Evolutionary conservation across 495 filamentous ascomycete species (phyloP).

Genomic region (Lichenothelia convexa): DNA sequence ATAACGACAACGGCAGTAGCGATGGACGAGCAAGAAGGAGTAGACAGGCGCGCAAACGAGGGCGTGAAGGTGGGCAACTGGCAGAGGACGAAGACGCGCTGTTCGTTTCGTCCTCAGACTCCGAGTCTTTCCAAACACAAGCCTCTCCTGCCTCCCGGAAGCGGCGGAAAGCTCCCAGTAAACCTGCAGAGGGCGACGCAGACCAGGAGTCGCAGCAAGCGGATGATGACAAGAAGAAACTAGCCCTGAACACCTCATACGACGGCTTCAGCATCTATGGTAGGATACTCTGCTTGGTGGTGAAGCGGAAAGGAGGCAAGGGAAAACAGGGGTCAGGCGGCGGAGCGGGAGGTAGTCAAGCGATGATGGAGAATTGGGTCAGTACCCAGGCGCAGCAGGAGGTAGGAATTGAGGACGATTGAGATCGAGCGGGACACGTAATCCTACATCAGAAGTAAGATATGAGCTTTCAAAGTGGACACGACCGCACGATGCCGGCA

Average conservation of each 20-base stretch:
- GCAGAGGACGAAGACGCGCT: slow-evolving; percentile 10
- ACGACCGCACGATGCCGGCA: too few relatives aligned
- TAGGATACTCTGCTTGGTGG: slow-evolving; percentile 72
- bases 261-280: slow-evolving; percentile 93
- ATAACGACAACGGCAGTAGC: slow-evolving; percentile 1
- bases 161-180: slow-evolving; percentile 3
- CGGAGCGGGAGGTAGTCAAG: slow-evolving; percentile 37
- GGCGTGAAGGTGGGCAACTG: too few relatives aligned
- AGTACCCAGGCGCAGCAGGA: slow-evolving; percentile 27
- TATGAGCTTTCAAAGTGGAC: too few relatives aligned
- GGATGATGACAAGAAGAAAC: slow-evolving; percentile 63
- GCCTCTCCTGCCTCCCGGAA: background rate
- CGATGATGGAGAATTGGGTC: slow-evolving; percentile 86
- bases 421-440: too few relatives aligned
- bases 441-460: too few relatives aligned
- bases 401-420: too few relatives aligned
- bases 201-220: slow-evolving; percentile 2
- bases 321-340: slow-evolving; percentile 12
- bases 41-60: too few relatives aligned
- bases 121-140: background rate
- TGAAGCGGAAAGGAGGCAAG: slow-evolving; percentile 48
- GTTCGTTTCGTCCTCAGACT: slow-evolving; percentile 11
- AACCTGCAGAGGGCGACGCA: background rate
- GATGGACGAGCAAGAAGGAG: background rate
- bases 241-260: slow-evolving; percentile 66